Evolutionary conservation across 257 asterid species (phyloP).

Genomic region (Solanum piurae): DNA sequence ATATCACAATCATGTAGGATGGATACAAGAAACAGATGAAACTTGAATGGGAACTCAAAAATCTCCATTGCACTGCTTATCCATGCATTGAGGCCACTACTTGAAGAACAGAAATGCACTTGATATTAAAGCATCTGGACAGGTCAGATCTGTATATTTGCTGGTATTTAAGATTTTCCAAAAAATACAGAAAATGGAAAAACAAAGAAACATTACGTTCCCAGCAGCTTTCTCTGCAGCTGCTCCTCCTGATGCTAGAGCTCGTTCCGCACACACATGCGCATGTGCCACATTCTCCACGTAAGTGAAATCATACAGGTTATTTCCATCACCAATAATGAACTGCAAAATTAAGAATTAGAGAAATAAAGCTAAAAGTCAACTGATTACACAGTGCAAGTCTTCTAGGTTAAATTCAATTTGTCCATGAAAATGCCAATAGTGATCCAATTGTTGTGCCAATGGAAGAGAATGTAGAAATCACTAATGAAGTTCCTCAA

Average conservation of each 20-base stretch:
- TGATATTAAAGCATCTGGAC: not conserved
- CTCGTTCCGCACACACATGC: conserved; percentile 95
- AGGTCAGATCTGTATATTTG: not conserved
- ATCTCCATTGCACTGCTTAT: not conserved
- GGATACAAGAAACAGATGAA: not conserved
- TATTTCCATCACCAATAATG: conserved; percentile 87
- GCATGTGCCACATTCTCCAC: conserved; percentile 99
- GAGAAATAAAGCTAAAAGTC: not conserved
- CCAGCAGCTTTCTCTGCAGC: conserved; percentile 89
- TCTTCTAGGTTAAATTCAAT: not conserved
- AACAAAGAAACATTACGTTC: conserved; percentile 34
- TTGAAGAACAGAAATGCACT: not conserved
- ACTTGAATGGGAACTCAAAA: not conserved
- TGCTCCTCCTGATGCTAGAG: conserved; percentile 67
- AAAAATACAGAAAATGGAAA: not conserved
- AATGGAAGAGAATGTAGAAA: not conserved
- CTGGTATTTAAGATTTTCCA: not conserved
- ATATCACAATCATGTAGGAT: not conserved
- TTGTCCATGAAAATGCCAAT: not conserved
- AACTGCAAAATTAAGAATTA: conserved; percentile 33
- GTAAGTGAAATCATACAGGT: conserved; percentile 82
- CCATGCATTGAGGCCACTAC: not conserved
- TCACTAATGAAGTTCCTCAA: not conserved
- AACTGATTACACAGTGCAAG: not conserved
- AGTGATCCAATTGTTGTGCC: not conserved